Evolutionary conservation across 257 asterid species (phyloP).

Genomic region (Solanum dulcamara): DNA sequence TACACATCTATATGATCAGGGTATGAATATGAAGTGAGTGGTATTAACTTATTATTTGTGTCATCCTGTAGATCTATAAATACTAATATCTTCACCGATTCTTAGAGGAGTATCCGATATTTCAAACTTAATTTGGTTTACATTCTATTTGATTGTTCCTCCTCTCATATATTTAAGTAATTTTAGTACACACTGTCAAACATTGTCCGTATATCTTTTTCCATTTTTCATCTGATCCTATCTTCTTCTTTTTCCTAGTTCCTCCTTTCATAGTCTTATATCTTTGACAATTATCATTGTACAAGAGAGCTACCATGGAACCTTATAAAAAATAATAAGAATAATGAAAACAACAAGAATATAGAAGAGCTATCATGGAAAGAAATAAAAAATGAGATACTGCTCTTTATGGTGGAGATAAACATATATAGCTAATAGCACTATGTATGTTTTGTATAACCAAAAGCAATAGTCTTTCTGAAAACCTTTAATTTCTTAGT

Average conservation of each 20-base stretch:
- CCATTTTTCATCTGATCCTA: background rate
- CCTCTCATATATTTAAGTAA: background rate
- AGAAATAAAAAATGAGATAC: background rate
- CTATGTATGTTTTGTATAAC: too few species aligned
- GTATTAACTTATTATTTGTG: background rate
- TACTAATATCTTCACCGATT: background rate
- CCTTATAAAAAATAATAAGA: background rate
- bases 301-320: background rate
- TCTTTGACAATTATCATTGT: background rate
- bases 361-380: background rate
- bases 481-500: background rate
- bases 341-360: background rate
- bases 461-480: background rate
- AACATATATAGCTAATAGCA: background rate
- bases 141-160: background rate
- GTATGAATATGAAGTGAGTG: background rate
- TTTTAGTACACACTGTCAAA: background rate
- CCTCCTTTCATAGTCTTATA: background rate
- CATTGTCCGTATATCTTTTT: background rate
- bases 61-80: background rate
- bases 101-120: background rate
- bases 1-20: background rate
- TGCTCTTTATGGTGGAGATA: background rate
- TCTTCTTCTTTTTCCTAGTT: background rate
- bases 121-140: background rate